These are phyloP conservation scores for Agrocybe praecox DNA, from an alignment of 768 basidiomycete species.

Conservation along the genomic window DNA sequence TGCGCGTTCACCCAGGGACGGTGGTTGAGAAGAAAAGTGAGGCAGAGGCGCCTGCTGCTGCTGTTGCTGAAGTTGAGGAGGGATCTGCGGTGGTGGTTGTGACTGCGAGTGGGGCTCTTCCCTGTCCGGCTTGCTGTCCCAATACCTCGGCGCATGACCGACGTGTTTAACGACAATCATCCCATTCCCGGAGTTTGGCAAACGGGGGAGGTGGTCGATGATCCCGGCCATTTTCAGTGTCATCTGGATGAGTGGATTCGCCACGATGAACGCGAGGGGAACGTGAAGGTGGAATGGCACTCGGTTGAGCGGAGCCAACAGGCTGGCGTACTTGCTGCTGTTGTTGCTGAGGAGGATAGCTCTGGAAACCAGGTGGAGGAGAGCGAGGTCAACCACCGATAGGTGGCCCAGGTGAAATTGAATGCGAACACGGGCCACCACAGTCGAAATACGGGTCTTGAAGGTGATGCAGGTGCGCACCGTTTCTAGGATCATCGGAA, in stretches of 20 bases:
- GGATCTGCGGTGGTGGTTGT: constrained; percentile 10
- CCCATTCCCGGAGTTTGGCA: constrained; percentile 56
- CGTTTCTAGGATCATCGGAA: constrained; percentile 52
- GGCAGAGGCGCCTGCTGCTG: constrained; percentile 8
- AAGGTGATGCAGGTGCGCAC: constrained; percentile 48
- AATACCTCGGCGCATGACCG: constrained; percentile 51
- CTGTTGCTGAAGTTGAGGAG: not conserved
- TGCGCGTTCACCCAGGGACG: constrained; percentile 36
- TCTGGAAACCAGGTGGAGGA: constrained; percentile 46
- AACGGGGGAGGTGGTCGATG: constrained; percentile 45
- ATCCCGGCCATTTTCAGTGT: constrained; percentile 58
- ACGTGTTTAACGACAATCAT: constrained; percentile 44
- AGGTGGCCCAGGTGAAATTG: constrained; percentile 60
- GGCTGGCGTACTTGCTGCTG: constrained; percentile 43
- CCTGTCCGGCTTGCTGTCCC: constrained; percentile 71
- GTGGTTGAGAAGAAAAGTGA: constrained; percentile 21
- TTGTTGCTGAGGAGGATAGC: constrained; percentile 34
- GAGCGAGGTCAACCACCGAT: constrained; percentile 61
- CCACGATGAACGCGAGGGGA: constrained; percentile 56
- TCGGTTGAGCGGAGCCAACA: constrained; percentile 54
- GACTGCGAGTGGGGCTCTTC: constrained; percentile 41
- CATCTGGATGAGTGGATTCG: constrained; percentile 52
- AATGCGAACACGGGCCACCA: constrained; percentile 56
- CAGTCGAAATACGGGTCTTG: constrained; percentile 53
- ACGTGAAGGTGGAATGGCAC: constrained; percentile 47